phyloP scores from a whole-genome alignment of 805 yeast species.

The Lachancea quebecensis region DNA sequence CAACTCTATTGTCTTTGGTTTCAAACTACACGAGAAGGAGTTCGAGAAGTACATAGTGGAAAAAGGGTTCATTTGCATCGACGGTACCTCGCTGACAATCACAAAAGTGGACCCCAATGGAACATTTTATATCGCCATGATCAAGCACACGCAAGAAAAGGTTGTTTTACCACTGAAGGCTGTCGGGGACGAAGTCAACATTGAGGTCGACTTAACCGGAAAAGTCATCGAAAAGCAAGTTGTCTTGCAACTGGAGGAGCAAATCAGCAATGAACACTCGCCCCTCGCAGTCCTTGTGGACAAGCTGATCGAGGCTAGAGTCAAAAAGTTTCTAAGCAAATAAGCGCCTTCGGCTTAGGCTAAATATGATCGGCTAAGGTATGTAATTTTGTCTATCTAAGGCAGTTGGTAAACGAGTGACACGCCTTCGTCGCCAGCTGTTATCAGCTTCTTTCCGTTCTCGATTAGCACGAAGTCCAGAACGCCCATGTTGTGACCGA shows the following conservation, averaged over 20 bases:
- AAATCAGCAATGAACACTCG: slow-evolving; percentile 43
- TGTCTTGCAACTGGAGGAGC: slow-evolving; percentile 45
- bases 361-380: not conserved
- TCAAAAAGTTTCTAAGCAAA: not conserved
- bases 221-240: slow-evolving; percentile 88
- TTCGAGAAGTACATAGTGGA: slow-evolving; percentile 73
- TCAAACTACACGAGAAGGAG: slow-evolving; percentile 57
- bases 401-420: slow-evolving; percentile 57
- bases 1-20: slow-evolving; percentile 73
- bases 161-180: slow-evolving; percentile 66
- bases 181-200: slow-evolving; percentile 63
- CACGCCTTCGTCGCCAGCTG: slow-evolving; percentile 98
- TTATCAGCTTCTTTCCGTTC: slow-evolving; percentile 61
- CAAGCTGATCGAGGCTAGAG: slow-evolving; percentile 40
- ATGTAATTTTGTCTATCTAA: slow-evolving; percentile 2
- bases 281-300: slow-evolving; percentile 45
- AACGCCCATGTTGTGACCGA: slow-evolving; percentile 92
- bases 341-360: not conserved
- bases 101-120: slow-evolving; percentile 61
- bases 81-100: slow-evolving; percentile 89
- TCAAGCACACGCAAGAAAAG: slow-evolving; percentile 79
- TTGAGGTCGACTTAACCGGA: slow-evolving; percentile 94
- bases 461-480: slow-evolving; percentile 72
- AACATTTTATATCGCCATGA: slow-evolving; percentile 80
- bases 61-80: slow-evolving; percentile 89